Conservation (phyloP, 306 rosid species). For the Vigna hirtella region DNA sequence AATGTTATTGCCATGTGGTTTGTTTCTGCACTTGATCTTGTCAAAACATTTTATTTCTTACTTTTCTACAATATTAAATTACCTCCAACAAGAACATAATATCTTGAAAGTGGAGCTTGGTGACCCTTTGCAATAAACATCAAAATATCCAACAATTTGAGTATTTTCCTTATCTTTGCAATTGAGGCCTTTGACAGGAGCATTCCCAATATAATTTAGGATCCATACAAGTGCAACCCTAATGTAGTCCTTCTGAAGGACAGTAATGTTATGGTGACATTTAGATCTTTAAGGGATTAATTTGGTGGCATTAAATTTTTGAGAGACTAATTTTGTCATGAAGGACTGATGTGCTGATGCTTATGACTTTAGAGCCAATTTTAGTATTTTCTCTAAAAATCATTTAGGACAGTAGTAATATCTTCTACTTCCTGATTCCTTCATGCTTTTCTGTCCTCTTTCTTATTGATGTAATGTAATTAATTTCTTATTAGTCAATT, state of each 20-base stretch:
- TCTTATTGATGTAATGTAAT: background rate
- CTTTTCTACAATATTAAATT: too few relatives aligned
- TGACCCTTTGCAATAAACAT: too few relatives aligned
- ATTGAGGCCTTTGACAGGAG: too few relatives aligned
- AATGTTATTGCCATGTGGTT: too few relatives aligned
- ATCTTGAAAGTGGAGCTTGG: too few relatives aligned
- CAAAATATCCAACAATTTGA: background rate
- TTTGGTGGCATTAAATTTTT: background rate
- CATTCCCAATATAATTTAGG: too few relatives aligned
- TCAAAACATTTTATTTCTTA: too few relatives aligned
- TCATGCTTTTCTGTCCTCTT: background rate
- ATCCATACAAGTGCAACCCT: too few relatives aligned
- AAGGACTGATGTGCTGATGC: slow-evolving; percentile 1
- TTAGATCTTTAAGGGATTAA: background rate
- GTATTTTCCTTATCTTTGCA: too few relatives aligned
- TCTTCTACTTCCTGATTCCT: slow-evolving; percentile 4
- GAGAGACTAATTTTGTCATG: background rate
- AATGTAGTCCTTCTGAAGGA: background rate
- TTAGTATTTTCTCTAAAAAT: background rate
- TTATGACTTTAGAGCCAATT: background rate
- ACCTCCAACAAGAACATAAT: too few relatives aligned
- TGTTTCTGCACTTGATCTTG: too few relatives aligned
- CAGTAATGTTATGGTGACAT: background rate
- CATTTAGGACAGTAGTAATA: background rate
- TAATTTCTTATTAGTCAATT: background rate